phyloP scores from a whole-genome alignment of 2,329 filamentous ascomycete species.

The Drechslerella dactyloides region DNA sequence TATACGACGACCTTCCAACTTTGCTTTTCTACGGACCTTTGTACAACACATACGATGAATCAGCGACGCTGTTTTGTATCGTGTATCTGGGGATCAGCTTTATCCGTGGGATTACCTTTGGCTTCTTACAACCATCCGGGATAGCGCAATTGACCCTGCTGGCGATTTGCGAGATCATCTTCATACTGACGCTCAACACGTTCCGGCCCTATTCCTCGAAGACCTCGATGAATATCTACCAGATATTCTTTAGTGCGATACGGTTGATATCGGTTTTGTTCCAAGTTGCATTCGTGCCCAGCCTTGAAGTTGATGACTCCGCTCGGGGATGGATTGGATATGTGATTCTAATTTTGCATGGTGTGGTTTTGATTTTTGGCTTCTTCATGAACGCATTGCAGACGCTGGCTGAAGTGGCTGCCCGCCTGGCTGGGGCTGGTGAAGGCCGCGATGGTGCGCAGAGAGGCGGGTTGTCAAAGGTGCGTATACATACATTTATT shows the following conservation, averaged over 20 bases:
- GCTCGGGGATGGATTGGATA: slow-evolving; percentile 96
- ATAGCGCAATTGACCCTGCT: slow-evolving; percentile 91
- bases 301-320: slow-evolving; percentile 76
- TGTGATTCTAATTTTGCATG: slow-evolving; percentile 84
- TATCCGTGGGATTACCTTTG: slow-evolving; percentile 85
- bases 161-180: slow-evolving; percentile 90
- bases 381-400: slow-evolving; percentile 93
- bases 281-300: slow-evolving; percentile 83
- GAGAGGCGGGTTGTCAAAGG: slow-evolving; percentile 82
- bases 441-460: slow-evolving; percentile 73
- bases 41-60: slow-evolving; percentile 97
- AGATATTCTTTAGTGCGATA: slow-evolving; percentile 79
- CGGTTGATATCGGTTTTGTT: slow-evolving; percentile 77
- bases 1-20: slow-evolving; percentile 92
- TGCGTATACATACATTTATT: slow-evolving; percentile 55
- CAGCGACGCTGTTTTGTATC: slow-evolving; percentile 86
- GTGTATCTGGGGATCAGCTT: slow-evolving; percentile 85
- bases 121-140: slow-evolving; percentile 88
- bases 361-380: slow-evolving; percentile 80
- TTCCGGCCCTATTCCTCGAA: slow-evolving; percentile 88
- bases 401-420: slow-evolving; percentile 85
- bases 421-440: slow-evolving; percentile 80
- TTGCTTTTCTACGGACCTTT: slow-evolving; percentile 88
- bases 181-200: slow-evolving; percentile 82
- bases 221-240: slow-evolving; percentile 97